Evolutionary conservation across 495 filamentous ascomycete species (phyloP).

Genomic region (Penicilliopsis zonata): DNA sequence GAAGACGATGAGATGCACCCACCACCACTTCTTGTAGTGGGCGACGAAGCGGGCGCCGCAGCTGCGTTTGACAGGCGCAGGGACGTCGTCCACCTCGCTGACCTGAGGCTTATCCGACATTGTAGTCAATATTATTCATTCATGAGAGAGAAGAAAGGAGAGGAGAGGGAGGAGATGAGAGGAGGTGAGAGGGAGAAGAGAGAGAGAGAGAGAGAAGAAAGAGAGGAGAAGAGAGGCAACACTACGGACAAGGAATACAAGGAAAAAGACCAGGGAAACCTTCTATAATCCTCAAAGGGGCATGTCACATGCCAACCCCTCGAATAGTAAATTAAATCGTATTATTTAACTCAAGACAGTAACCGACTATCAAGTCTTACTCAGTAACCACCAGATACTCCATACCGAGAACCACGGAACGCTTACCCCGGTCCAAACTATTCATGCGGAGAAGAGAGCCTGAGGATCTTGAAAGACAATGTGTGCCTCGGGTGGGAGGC

Average conservation of each 20-base stretch:
- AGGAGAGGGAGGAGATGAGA: background rate
- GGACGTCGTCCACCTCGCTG: slow-evolving; percentile 7
- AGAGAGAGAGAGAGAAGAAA: slow-evolving; percentile 7
- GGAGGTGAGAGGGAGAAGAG: slow-evolving; percentile 11
- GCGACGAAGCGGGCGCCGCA: slow-evolving; percentile 24
- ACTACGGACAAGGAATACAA: slow-evolving; percentile 3
- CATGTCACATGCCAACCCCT: background rate
- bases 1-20: slow-evolving; percentile 52
- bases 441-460: too few species aligned
- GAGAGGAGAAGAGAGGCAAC: slow-evolving; percentile 1
- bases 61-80: slow-evolving; percentile 13
- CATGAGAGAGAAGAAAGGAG: too few species aligned
- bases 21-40: slow-evolving; percentile 56
- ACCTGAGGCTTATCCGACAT: slow-evolving; percentile 13
- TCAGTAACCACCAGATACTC: too few species aligned
- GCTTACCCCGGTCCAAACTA: too few species aligned
- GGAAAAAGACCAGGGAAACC: slow-evolving; percentile 2
- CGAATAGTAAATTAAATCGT: background rate
- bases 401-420: too few species aligned
- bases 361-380: slow-evolving; percentile 10
- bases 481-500: too few species aligned
- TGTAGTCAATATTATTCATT: background rate
- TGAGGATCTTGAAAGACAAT: too few species aligned
- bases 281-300: too few species aligned
- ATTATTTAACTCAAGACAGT: too few species aligned